Evolutionary conservation across 257 asterid genomes (phyloP), one percentile per base, ranked within the genome.

Genomic region (Scutellaria baicalensis): DNA sequence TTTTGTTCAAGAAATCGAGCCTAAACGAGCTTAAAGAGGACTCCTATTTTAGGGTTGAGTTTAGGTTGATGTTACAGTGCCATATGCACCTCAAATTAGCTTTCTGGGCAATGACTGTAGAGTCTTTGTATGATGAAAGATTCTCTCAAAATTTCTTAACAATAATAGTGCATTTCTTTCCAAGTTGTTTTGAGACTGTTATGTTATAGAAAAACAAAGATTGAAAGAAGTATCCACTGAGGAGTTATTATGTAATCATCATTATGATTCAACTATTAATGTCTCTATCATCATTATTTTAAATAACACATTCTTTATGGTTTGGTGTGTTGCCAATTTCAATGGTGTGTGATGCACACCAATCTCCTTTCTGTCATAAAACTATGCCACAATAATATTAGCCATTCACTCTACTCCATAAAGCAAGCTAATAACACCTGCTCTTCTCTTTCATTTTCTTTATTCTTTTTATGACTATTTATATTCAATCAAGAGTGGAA

Each of bases 241-340:
- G 12, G 50, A 44, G 14, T 44, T 13, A 27, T 27, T 27, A 27
- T 27, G 4, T 27, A 1, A 27, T 27, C 33, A 27, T 27, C 33
- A 27, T 27, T 27, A 1, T 27, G 2, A 27, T 27, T 27, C 33
- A 27, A 27, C 33, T 27, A 27, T 27, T 27, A 27, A 27, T 27
- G 33, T 4, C 33, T 27, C 33, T n/a, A n/a, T 43, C 1, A 11
- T n/a, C 70, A 65, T 62, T 31, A 64, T 57, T 72, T 56, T 55
- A 62, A 33, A 72, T 63, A 60, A 61, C 49, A 39, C 20, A 21
- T 45, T 55, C n/a, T 35, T 45, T 55, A 14, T 64, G 69, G 20
- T 63, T 47, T 20, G 49, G 18, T 74, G 70, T 58, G 31, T n/a
- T 40, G 10, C 71, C 76, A 63, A 68, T 40, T 69, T 69, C 56